phyloP scores from a whole-genome alignment of 371 early-diverging fungal genomes.

The Mortierella sp. region DNA sequence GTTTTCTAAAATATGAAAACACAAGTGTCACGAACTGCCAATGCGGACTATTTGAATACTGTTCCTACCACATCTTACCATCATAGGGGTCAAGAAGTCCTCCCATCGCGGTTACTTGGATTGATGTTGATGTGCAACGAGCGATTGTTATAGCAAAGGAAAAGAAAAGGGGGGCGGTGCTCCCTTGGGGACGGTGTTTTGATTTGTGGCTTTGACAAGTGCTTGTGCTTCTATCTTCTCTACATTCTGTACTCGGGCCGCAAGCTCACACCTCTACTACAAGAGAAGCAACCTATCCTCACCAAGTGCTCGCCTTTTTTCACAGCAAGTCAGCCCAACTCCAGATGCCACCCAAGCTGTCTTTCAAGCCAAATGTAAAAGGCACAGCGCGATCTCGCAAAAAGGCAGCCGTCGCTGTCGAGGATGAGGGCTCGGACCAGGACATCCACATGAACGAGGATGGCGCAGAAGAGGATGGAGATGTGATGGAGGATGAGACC shows the following conservation, averaged over 20 bases:
- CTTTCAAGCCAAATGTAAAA: slow-evolving; percentile 42
- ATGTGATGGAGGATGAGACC: slow-evolving; percentile 34
- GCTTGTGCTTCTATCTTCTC: not conserved
- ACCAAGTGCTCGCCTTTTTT: no score
- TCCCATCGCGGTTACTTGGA: no score
- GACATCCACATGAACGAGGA: slow-evolving; percentile 22
- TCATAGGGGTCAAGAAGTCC: not conserved
- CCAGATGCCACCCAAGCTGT: slow-evolving; percentile 46
- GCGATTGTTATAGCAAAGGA: no score
- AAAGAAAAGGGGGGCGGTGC: no score
- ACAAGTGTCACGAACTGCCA: no score
- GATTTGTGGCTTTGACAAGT: no score
- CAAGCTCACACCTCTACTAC: no score
- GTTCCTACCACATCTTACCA: not conserved
- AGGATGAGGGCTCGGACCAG: slow-evolving; percentile 34
- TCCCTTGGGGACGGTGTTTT: no score
- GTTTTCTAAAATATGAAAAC: slow-evolving; percentile 57
- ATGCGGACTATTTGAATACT: not conserved
- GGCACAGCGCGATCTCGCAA: slow-evolving; percentile 41
- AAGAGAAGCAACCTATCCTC: no score
- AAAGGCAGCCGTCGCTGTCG: slow-evolving; percentile 10
- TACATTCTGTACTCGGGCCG: not conserved
- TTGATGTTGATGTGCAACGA: no score
- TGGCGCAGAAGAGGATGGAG: slow-evolving; percentile 19
- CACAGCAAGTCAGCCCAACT: not conserved